Evolutionary conservation across 2,329 filamentous ascomycete species (phyloP).

Genomic region (Biscogniauxia sp.): DNA sequence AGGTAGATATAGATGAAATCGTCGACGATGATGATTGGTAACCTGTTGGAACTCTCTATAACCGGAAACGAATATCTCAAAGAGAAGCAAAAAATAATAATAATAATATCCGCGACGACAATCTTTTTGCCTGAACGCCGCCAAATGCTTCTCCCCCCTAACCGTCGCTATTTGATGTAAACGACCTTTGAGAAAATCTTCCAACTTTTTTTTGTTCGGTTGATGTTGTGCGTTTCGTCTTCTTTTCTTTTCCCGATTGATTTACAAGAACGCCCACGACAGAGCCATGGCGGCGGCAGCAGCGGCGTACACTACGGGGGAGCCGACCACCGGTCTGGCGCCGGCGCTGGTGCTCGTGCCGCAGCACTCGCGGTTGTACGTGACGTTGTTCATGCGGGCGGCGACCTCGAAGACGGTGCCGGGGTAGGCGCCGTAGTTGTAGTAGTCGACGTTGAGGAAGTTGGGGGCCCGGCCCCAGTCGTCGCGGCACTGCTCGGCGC

Average conservation of each 20-base stretch:
- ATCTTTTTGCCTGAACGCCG: no score
- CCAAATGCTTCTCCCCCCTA: no score
- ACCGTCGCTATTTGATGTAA: no score
- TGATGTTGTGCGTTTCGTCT: not conserved
- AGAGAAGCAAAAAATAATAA: no score
- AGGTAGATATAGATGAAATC: no score
- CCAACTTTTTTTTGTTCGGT: no score
- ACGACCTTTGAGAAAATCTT: no score
- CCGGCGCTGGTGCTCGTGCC: conserved; percentile 36
- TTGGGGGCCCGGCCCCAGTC: conserved; percentile 70
- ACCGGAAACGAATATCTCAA: no score
- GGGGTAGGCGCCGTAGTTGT: conserved; percentile 63
- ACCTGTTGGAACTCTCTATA: no score
- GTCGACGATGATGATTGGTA: no score
- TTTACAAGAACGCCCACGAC: conserved; percentile 21
- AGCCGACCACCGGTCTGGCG: not conserved
- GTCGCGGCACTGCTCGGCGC: conserved; percentile 58
- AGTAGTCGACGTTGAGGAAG: conserved; percentile 81
- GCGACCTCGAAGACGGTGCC: conserved; percentile 78
- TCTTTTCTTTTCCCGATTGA: not conserved
- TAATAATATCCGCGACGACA: no score
- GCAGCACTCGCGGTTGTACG: conserved; percentile 60
- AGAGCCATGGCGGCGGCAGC: conserved; percentile 11
- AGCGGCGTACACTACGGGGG: conserved; percentile 14
- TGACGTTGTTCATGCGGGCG: conserved; percentile 69